Conservation (phyloP, 768 basidiomycete species). For the Rhodosporidiobolus odoratus region DNA sequence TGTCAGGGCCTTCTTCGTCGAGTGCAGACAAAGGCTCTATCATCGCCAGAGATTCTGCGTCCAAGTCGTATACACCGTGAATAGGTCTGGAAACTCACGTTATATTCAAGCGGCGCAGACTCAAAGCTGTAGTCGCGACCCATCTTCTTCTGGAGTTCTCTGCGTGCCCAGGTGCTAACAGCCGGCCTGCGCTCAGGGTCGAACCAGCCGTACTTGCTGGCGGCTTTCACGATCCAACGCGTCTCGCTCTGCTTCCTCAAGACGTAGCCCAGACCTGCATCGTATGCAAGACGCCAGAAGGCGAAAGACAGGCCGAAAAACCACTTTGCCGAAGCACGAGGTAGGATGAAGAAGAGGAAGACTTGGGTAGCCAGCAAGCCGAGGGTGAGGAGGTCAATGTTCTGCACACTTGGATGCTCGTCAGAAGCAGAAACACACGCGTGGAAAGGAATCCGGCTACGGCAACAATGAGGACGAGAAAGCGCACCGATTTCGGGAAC, state of each 20-base stretch:
- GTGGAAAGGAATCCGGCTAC: constrained; percentile 38
- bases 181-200: constrained; percentile 62
- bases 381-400: constrained; percentile 81
- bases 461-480: constrained; percentile 42
- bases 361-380: constrained; percentile 70
- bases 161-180: constrained; percentile 63
- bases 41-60: too few species aligned
- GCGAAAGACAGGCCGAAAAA: constrained; percentile 88
- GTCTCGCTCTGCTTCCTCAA: constrained; percentile 92
- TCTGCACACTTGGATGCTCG: constrained; percentile 43
- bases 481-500: constrained; percentile 63
- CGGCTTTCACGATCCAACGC: constrained; percentile 81
- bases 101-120: too few species aligned
- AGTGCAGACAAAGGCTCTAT: too few species aligned
- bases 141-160: constrained; percentile 85
- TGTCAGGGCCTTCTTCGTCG: too few species aligned
- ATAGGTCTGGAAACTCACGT: too few species aligned
- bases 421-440: constrained; percentile 20
- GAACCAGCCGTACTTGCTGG: constrained; percentile 81
- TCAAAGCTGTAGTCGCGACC: constrained; percentile 90
- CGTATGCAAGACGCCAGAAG: constrained; percentile 88
- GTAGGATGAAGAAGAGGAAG: constrained; percentile 62
- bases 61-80: too few species aligned
- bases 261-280: constrained; percentile 88
- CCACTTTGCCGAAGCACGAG: constrained; percentile 54